Conservation (phyloP, 2,329 filamentous ascomycete species). For the Sclerotinia sclerotiorum region DNA sequence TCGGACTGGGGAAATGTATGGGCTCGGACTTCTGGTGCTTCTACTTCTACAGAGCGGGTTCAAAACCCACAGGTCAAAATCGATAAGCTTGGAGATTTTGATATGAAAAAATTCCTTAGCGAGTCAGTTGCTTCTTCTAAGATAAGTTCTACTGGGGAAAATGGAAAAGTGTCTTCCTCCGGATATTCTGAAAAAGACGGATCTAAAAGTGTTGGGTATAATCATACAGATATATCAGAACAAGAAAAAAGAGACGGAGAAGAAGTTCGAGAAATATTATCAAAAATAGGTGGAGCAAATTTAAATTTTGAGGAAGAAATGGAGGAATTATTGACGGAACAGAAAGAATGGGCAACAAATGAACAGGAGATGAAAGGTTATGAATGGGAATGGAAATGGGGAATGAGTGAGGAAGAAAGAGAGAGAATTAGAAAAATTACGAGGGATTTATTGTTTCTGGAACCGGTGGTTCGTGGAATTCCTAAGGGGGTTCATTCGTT, state of each 20-base stretch:
- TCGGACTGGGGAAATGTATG: too few species aligned
- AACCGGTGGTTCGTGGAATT: not conserved
- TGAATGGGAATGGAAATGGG: not conserved
- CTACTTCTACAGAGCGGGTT: too few species aligned
- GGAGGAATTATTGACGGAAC: not conserved
- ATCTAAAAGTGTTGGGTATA: not conserved
- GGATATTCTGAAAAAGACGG: too few species aligned
- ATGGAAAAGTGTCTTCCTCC: too few species aligned
- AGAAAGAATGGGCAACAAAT: not conserved
- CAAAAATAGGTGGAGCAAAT: not conserved
- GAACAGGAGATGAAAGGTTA: not conserved
- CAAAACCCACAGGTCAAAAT: too few species aligned
- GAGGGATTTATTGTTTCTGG: slow-evolving; percentile 17
- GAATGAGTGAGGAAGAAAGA: not conserved
- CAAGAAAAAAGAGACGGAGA: slow-evolving; percentile 43
- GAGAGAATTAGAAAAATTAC: not conserved
- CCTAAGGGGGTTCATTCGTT: not conserved
- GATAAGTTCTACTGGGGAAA: too few species aligned
- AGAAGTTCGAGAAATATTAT: slow-evolving; percentile 45
- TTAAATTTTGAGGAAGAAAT: not conserved
- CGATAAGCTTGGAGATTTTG: too few species aligned
- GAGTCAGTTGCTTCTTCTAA: too few species aligned
- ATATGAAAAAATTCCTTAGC: too few species aligned
- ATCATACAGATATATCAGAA: slow-evolving; percentile 16
- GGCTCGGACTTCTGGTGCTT: too few species aligned